These are phyloP conservation scores for Fusarium annulatum DNA, from an alignment of 2,329 filamentous ascomycete species.

Conservation along the genomic window DNA sequence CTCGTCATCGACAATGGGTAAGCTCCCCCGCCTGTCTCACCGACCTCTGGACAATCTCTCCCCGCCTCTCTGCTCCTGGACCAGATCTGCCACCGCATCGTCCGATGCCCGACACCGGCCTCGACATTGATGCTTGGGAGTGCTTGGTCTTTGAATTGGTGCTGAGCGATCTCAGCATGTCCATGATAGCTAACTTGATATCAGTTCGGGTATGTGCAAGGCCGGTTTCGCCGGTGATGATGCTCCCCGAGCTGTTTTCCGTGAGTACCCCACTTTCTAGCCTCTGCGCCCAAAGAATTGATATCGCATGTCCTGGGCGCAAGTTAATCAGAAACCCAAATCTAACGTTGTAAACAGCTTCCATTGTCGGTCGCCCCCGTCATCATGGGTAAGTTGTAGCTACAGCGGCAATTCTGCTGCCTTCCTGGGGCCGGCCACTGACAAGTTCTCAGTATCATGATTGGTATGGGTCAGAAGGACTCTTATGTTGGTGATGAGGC, in stretches of 20 bases:
- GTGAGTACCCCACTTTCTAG: constrained; percentile 73
- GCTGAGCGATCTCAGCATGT: background rate
- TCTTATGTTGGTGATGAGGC: constrained; percentile 99
- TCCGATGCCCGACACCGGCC: constrained; percentile 36
- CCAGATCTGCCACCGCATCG: constrained; percentile 39
- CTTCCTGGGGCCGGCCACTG: constrained; percentile 28
- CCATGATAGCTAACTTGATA: constrained; percentile 53
- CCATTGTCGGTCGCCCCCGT: constrained; percentile 99
- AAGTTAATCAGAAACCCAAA: constrained; percentile 21
- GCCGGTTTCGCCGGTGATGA: constrained; percentile 99
- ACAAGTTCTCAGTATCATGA: constrained; percentile 86
- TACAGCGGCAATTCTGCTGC: constrained; percentile 16
- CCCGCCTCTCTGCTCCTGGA: constrained; percentile 33
- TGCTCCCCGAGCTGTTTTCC: constrained; percentile 99
- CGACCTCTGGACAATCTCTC: constrained; percentile 47
- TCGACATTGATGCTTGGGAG: constrained; percentile 20
- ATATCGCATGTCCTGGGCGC: constrained; percentile 28
- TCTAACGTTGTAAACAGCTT: constrained; percentile 72
- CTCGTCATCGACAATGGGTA: constrained; percentile 99
- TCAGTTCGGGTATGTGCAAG: constrained; percentile 99
- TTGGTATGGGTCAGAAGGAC: constrained; percentile 99
- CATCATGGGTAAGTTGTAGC: constrained; percentile 90
- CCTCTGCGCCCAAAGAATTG: constrained; percentile 33
- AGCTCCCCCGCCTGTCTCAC: constrained; percentile 64
- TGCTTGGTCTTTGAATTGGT: constrained; percentile 6